These are phyloP conservation scores for Colletotrichum tofieldiae DNA, from an alignment of 2,329 filamentous ascomycete species.

Conservation along the genomic window DNA sequence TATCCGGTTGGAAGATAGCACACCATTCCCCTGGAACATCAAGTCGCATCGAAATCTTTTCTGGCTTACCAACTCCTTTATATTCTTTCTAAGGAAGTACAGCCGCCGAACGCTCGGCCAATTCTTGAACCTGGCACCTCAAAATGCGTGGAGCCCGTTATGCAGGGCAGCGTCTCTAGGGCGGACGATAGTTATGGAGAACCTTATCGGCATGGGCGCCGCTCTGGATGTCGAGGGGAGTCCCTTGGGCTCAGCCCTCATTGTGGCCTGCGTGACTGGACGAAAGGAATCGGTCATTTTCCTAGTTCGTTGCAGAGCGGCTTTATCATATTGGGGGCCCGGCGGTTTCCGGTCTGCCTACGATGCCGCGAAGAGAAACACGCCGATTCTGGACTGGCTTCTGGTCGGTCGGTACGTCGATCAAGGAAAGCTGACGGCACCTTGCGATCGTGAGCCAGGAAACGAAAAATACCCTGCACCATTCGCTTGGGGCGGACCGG, in stretches of 20 bases:
- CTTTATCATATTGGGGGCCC: background rate
- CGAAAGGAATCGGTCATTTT: background rate
- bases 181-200: background rate
- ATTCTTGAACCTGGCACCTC: background rate
- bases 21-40: background rate
- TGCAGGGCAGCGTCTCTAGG: background rate
- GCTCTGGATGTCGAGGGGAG: background rate
- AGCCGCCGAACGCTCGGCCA: background rate
- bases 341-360: background rate
- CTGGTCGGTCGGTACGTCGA: conserved; percentile 3
- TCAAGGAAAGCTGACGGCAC: background rate
- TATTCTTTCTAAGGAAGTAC: background rate
- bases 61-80: background rate
- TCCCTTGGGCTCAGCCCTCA: conserved; percentile 2
- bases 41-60: rapidly evolving
- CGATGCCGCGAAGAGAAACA: background rate
- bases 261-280: conserved; percentile 8
- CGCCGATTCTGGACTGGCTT: background rate
- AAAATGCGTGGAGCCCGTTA: background rate
- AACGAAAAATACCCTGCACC: rapidly evolving
- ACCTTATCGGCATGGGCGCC: background rate
- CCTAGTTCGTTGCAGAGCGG: background rate
- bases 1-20: background rate
- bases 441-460: background rate
- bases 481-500: background rate